A percentile compares a stretch with the other conserved stretches of the same genome.
Conservation (phyloP, 768 basidiomycete species). For the Serendipita sp. region DNA sequence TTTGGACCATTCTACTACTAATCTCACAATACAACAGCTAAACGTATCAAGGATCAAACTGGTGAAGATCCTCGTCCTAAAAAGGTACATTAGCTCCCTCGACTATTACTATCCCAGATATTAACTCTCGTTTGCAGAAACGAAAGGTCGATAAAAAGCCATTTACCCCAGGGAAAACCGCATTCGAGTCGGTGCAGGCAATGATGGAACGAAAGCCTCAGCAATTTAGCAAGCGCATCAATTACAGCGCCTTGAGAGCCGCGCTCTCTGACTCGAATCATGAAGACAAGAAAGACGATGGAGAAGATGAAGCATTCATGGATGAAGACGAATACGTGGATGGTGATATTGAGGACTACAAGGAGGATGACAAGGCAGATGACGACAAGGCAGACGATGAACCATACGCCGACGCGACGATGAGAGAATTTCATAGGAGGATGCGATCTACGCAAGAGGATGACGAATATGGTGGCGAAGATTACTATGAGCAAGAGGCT, state of each 20-base stretch:
- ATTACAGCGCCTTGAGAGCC: slow-evolving; percentile 75
- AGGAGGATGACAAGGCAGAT: slow-evolving; percentile 20
- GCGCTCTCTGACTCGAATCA: slow-evolving; percentile 31
- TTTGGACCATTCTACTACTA: slow-evolving; percentile 22
- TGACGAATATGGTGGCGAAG: slow-evolving; percentile 29
- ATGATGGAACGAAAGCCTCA: slow-evolving; percentile 63
- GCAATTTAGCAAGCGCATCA: slow-evolving; percentile 77
- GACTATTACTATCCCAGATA: neutral
- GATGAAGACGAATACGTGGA: slow-evolving; percentile 18
- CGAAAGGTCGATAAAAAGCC: slow-evolving; percentile 40
- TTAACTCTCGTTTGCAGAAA: slow-evolving; percentile 27
- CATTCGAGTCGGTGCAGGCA: slow-evolving; percentile 60
- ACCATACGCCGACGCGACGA: slow-evolving; percentile 25
- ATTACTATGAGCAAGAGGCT: slow-evolving; percentile 60
- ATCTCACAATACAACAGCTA: slow-evolving; percentile 39
- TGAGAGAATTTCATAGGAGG: neutral
- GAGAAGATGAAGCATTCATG: slow-evolving; percentile 13
- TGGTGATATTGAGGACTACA: slow-evolving; percentile 28
- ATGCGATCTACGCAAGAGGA: slow-evolving; percentile 8
- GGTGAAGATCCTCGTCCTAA: slow-evolving; percentile 25
- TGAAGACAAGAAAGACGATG: slow-evolving; percentile 11
- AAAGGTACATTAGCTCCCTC: slow-evolving; percentile 19
- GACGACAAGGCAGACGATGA: slow-evolving; percentile 29
- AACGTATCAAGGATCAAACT: slow-evolving; percentile 34
- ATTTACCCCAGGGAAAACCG: slow-evolving; percentile 48